Percentiles rank a stretch among this genome's conserved stretches.
phyloP scores from a whole-genome alignment of 176 grass and related monocot species.

The Triticum monococcum region DNA sequence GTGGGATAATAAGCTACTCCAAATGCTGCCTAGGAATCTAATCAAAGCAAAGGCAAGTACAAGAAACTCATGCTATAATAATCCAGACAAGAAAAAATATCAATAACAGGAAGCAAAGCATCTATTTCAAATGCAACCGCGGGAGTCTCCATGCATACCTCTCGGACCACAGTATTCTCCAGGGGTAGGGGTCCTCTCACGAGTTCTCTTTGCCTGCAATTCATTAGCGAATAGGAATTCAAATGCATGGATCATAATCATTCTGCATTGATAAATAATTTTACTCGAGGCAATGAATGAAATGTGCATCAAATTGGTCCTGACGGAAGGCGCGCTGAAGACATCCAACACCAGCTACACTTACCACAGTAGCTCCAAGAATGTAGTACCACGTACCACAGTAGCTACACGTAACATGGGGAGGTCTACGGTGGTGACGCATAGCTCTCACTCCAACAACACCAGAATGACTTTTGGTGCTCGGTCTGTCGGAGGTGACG shows the following conservation, averaged over 20 bases:
- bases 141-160: constrained; percentile 42
- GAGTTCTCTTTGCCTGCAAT: constrained; percentile 81
- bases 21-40: neutral
- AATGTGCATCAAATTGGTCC: constrained; percentile 1
- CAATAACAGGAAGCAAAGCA: neutral
- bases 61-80: neutral
- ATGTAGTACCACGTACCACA: constrained; percentile 40
- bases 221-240: neutral
- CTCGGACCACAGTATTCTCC: constrained; percentile 78
- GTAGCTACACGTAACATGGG: neutral
- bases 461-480: neutral
- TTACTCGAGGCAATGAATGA: neutral
- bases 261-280: neutral
- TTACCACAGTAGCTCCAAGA: constrained; percentile 31
- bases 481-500: constrained; percentile 9
- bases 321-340: neutral
- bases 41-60: neutral
- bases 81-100: neutral
- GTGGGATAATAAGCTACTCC: neutral
- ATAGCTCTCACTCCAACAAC: constrained; percentile 14
- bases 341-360: constrained; percentile 5
- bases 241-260: neutral
- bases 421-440: neutral
- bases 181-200: constrained; percentile 84
- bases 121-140: neutral